phyloP scores from a whole-genome alignment of 2,329 filamentous ascomycete genomes.

The Xylaria sp. region DNA sequence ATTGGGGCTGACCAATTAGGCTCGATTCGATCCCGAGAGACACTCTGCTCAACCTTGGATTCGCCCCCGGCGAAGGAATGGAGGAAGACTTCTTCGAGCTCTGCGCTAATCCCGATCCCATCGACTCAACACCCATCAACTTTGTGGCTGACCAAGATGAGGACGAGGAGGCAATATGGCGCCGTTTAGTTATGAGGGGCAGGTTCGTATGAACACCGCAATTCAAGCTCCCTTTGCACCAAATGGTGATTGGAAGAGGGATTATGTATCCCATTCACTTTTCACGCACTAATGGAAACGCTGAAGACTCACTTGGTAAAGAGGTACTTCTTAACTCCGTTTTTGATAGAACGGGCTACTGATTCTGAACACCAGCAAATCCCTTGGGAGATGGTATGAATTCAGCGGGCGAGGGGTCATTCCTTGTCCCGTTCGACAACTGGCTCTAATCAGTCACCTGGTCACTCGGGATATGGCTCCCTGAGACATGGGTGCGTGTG shows the following conservation, averaged over 20 bases:
- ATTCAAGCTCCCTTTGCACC: neutral
- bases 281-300: neutral
- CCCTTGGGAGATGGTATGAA: no score
- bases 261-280: neutral
- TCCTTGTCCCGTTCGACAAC: neutral
- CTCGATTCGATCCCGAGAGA: constrained; percentile 48
- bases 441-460: neutral
- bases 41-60: constrained; percentile 49
- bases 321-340: constrained; percentile 20
- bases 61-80: constrained; percentile 48
- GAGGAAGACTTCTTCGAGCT: constrained; percentile 49
- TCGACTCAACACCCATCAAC: constrained; percentile 43
- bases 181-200: constrained; percentile 49
- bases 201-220: constrained; percentile 44
- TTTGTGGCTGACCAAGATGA: constrained; percentile 45
- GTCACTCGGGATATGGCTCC: neutral
- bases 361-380: constrained; percentile 3
- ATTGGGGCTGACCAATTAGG: constrained; percentile 39
- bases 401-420: neutral
- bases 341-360: neutral
- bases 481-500: neutral
- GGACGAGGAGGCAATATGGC: constrained; percentile 50
- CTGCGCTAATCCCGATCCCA: constrained; percentile 49
- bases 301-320: neutral
- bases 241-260: neutral